These are phyloP conservation scores for Erysimum cheiranthoides DNA, from an alignment of 345 rosid genomes.

Conservation along the genomic window DNA sequence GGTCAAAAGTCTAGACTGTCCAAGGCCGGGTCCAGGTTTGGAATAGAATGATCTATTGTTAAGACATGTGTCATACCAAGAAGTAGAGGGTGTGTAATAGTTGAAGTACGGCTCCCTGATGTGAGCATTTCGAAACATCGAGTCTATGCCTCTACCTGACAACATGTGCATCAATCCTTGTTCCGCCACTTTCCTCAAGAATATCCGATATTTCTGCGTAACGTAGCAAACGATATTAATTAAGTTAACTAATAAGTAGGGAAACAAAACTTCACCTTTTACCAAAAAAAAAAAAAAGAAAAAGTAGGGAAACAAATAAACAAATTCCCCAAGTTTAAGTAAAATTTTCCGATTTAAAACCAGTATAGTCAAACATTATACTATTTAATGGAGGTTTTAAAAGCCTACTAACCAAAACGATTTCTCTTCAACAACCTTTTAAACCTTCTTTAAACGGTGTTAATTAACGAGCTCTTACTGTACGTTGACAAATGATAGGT, in stretches of 20 bases:
- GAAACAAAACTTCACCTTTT: no score
- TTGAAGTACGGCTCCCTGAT: constrained; percentile 19
- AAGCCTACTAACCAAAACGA: no score
- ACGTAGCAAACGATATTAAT: constrained; percentile 1
- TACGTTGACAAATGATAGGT: neutral
- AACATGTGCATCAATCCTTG: constrained; percentile 23
- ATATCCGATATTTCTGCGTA: constrained; percentile 70
- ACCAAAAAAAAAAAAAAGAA: no score
- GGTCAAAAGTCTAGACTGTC: constrained; percentile 45
- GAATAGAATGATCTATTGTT: constrained; percentile 31
- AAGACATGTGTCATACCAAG: constrained; percentile 34
- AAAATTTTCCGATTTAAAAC: neutral
- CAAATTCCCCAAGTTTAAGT: neutral
- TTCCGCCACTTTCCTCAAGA: constrained; percentile 57
- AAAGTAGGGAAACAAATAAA: neutral
- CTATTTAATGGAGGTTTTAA: neutral
- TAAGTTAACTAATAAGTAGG: neutral
- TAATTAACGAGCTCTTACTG: neutral
- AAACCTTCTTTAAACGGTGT: neutral
- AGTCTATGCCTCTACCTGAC: constrained; percentile 35
- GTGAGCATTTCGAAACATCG: constrained; percentile 48
- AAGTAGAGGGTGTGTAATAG: constrained; percentile 10
- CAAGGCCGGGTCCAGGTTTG: constrained; percentile 25
- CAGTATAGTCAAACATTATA: neutral
- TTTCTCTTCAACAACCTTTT: neutral